Base-by-base conservation (phyloP, 2,329 filamentous ascomycete species). In the Verruconis gallopava region DNA sequence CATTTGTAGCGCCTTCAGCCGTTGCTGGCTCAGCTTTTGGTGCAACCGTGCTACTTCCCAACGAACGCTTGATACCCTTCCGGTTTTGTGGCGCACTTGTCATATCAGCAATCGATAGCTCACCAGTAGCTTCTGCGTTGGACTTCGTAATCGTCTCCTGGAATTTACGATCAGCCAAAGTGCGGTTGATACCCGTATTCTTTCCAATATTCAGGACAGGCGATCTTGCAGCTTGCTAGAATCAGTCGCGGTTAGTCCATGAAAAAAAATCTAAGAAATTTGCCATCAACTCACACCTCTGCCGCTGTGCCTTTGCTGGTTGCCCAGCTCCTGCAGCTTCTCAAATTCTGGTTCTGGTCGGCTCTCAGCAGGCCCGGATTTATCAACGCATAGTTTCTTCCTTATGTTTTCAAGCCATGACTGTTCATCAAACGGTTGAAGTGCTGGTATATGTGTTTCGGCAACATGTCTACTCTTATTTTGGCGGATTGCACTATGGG, bases 401-500 rank as follows among this genome's bases (percentile, higher is more conserved):
- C 25, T 25, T 21, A 14, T 20, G 32, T 15, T 30, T 18, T 37
- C 25, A 6, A 33, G 32, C 40, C 40, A 42, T 21, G 19, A 6
- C 13, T 42, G 30, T 15, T 14, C 13, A 22, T 36, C 40, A 35
- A 42, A 42, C 11, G 40, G 30, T 17, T 20, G 12, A 6, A 42
- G 20, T 36, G 40, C 40, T 15, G 40, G 40, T 42, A 42, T 25
- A 22, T 20, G 40, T 14, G 28, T 36, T 22, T 42, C 40, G 18
- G 40, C 40, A 18, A 35, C 40, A 5, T 18, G 17, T 21, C 33
- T 36, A 21, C 22, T 22, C 13, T 17, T 21, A 5, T 18, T 17
- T 20, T 17, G 35, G n/a, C 32, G 40, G 17, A 21, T 20, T 15
- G 30, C 4, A 14, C 15, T 33, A 6, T 42, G 32, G 9, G 30